phyloP scores from a whole-genome alignment of 2,329 filamentous ascomycete species.

The Cladosporium sphaerospermum region DNA sequence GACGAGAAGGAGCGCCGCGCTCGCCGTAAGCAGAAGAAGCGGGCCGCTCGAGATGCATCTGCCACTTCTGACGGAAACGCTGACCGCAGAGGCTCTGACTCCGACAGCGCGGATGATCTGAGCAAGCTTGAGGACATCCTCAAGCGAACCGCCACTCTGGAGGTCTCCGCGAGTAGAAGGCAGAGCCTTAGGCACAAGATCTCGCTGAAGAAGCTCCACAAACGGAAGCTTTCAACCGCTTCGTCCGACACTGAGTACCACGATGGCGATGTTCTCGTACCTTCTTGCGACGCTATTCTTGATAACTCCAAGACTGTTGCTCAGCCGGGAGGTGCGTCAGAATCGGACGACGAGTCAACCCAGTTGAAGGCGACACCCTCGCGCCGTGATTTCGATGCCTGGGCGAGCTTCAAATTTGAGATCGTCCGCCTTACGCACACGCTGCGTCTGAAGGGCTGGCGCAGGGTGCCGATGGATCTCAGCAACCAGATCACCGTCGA shows the following conservation, averaged over 20 bases:
- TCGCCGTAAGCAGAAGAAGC: slow-evolving; percentile 40
- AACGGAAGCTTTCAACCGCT: slow-evolving; percentile 42
- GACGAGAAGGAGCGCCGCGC: slow-evolving; percentile 66
- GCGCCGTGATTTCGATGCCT: slow-evolving; percentile 50
- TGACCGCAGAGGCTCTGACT: slow-evolving; percentile 24
- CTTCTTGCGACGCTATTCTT: slow-evolving; percentile 73
- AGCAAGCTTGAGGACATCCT: slow-evolving; percentile 77
- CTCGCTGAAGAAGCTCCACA: slow-evolving; percentile 24
- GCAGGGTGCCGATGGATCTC: slow-evolving; percentile 66
- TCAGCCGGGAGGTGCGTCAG: slow-evolving; percentile 55
- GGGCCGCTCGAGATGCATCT: slow-evolving; percentile 15
- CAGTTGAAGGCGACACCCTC: slow-evolving; percentile 24
- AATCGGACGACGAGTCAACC: slow-evolving; percentile 43
- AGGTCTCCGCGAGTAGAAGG: slow-evolving; percentile 19
- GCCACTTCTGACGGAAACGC: not conserved
- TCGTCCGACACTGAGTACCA: slow-evolving; percentile 82
- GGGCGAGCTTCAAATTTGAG: slow-evolving; percentile 85
- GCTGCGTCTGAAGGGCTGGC: slow-evolving; percentile 84
- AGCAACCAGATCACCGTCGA: slow-evolving; percentile 65
- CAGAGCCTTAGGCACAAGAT: slow-evolving; percentile 21
- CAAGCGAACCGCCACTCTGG: slow-evolving; percentile 47
- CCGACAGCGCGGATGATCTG: slow-evolving; percentile 66
- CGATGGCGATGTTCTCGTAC: slow-evolving; percentile 77
- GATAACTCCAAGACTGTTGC: slow-evolving; percentile 87
- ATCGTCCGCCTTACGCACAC: slow-evolving; percentile 87